Conservation (phyloP, 768 basidiomycete species). For the Panaeolus papilionaceus region DNA sequence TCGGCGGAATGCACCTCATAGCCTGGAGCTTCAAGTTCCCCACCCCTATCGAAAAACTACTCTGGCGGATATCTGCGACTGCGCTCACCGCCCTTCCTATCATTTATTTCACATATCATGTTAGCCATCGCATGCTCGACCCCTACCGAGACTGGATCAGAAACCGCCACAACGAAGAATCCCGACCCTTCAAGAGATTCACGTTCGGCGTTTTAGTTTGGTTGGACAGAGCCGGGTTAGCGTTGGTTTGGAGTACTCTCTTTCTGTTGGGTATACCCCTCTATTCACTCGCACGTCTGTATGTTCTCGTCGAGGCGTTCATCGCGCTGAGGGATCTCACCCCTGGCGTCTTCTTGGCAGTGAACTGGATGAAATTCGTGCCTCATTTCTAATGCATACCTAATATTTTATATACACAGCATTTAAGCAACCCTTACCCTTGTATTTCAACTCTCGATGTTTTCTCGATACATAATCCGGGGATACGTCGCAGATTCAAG, state of each 20-base stretch:
- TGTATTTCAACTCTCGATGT: background rate
- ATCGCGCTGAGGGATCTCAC: slow-evolving; percentile 15
- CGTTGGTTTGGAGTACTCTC: slow-evolving; percentile 4
- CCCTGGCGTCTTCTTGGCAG: slow-evolving; percentile 6
- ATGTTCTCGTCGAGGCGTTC: slow-evolving; percentile 17
- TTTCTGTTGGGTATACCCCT: slow-evolving; percentile 6
- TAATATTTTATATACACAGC: background rate
- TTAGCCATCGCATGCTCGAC: background rate
- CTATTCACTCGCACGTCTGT: slow-evolving; percentile 16
- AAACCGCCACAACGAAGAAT: background rate
- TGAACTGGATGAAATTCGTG: slow-evolving; percentile 17
- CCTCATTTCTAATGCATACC: slow-evolving; percentile 12
- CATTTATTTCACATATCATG: slow-evolving; percentile 2
- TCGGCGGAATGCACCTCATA: slow-evolving; percentile 26
- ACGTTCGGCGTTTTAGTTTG: background rate
- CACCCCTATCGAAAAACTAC: slow-evolving; percentile 13
- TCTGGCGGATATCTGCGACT: slow-evolving; percentile 19
- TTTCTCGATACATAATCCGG: no score
- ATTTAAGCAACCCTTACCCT: background rate
- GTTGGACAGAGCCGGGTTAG: background rate
- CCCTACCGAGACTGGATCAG: slow-evolving; percentile 1
- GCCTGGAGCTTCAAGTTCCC: slow-evolving; percentile 25
- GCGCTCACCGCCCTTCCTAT: background rate
- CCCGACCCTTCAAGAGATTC: background rate
- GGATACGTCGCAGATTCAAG: no score